These are phyloP conservation scores for Leccinum imitatum DNA, from an alignment of 768 basidiomycete species.

Conservation along the genomic window DNA sequence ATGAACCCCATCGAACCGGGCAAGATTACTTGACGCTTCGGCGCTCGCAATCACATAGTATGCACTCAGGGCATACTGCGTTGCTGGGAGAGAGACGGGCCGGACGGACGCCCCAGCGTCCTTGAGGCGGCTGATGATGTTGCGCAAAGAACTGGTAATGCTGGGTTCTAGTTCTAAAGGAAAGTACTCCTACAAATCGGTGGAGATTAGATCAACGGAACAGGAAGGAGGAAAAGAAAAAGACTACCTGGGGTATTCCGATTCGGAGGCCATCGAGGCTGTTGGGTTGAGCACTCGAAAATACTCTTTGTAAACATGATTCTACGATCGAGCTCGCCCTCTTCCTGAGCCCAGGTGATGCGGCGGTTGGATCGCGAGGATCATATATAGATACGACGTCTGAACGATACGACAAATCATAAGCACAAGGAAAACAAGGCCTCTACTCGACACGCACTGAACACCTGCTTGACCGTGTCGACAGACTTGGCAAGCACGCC, in stretches of 20 bases:
- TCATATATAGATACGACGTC: constrained; percentile 51
- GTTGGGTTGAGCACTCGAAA: not conserved
- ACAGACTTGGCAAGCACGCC: constrained; percentile 71
- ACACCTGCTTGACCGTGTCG: constrained; percentile 49
- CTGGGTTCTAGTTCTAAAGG: constrained; percentile 58
- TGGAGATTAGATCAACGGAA: not conserved
- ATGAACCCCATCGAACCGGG: constrained; percentile 84
- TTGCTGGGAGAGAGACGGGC: constrained; percentile 71
- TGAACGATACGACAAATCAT: constrained; percentile 12
- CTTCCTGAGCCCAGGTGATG: constrained; percentile 38
- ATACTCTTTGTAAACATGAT: constrained; percentile 1
- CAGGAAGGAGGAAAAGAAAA: not conserved
- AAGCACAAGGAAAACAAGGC: not conserved
- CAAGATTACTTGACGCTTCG: constrained; percentile 90
- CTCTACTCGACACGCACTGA: constrained; percentile 44
- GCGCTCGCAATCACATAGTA: constrained; percentile 97
- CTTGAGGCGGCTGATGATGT: constrained; percentile 41
- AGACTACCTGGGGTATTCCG: constrained; percentile 68
- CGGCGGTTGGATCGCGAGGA: constrained; percentile 72
- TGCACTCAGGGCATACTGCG: constrained; percentile 76
- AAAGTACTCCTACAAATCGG: constrained; percentile 65
- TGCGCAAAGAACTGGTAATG: constrained; percentile 46
- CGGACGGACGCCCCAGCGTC: constrained; percentile 62
- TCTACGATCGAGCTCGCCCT: constrained; percentile 33
- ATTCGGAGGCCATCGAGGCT: constrained; percentile 57